Evolutionary conservation across 2,329 filamentous ascomycete species (phyloP).

Genomic region (Fusarium pseudograminearum): DNA sequence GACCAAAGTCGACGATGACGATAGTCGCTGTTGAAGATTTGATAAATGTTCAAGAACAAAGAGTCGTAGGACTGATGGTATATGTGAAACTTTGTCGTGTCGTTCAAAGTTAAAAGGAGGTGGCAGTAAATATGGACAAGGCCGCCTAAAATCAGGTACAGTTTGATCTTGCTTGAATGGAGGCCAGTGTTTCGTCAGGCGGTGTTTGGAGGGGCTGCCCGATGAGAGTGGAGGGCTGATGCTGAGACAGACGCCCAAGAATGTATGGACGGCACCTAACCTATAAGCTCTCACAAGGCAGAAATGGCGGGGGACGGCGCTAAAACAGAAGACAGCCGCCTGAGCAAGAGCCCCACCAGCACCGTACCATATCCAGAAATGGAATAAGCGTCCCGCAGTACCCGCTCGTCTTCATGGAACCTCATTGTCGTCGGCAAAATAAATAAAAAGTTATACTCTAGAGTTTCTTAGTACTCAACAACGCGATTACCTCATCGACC

Average conservation of each 20-base stretch:
- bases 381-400: constrained; percentile 2
- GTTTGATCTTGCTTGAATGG: neutral
- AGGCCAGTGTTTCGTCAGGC: constrained; percentile 12
- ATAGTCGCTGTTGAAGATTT: neutral
- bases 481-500: neutral
- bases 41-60: neutral
- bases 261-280: constrained; percentile 6
- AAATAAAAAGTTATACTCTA: constrained; percentile 17
- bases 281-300: constrained; percentile 16
- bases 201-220: constrained; percentile 37
- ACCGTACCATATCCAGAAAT: constrained; percentile 1
- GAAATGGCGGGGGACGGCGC: constrained; percentile 38
- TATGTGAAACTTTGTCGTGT: neutral
- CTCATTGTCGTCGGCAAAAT: constrained; percentile 3
- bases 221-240: constrained; percentile 20
- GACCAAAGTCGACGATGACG: constrained; percentile 12
- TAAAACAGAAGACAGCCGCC: constrained; percentile 23
- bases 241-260: constrained; percentile 23
- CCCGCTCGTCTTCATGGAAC: neutral
- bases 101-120: constrained; percentile 24
- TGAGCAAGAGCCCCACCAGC: constrained; percentile 33
- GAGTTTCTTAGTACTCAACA: constrained; percentile 1
- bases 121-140: constrained; percentile 15
- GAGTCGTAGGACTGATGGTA: neutral
- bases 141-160: constrained; percentile 16